Percentiles rank a stretch among this genome's conserved stretches.
phyloP scores from a whole-genome alignment of 148 eudicot species.

The Selenicereus undatus region DNA sequence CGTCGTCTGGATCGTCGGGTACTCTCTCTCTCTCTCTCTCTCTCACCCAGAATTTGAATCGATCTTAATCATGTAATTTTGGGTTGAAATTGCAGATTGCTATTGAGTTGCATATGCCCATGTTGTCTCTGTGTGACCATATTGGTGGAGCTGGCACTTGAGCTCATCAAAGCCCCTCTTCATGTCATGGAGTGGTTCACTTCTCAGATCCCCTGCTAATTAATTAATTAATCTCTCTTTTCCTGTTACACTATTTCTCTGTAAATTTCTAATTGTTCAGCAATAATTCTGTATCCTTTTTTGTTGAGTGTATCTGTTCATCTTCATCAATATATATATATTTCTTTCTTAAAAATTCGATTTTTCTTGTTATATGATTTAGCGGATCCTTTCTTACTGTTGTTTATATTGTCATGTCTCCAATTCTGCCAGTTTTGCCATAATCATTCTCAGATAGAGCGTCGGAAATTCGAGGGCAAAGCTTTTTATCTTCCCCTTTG shows the following conservation, averaged over 20 bases:
- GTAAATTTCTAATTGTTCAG: background rate
- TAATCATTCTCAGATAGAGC: background rate
- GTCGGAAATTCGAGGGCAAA: background rate
- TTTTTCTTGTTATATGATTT: background rate
- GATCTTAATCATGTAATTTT: background rate
- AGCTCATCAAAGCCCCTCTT: slow-evolving; percentile 62
- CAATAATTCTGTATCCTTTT: background rate
- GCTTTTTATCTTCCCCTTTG: background rate
- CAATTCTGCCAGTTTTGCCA: background rate
- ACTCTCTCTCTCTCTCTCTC: background rate
- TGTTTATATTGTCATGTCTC: background rate
- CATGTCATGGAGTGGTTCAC: slow-evolving; percentile 75
- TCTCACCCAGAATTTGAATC: too few relatives aligned
- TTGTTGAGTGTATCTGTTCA: slow-evolving; percentile 1
- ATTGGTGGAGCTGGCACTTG: slow-evolving; percentile 55
- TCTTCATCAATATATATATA: background rate
- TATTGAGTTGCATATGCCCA: slow-evolving; percentile 59
- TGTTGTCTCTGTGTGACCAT: slow-evolving; percentile 66
- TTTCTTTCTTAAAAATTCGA: background rate
- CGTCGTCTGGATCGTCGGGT: slow-evolving; percentile 62
- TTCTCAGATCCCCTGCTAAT: slow-evolving; percentile 52
- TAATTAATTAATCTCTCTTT: background rate
- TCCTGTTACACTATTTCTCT: background rate
- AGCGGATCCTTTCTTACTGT: background rate
- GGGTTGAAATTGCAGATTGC: slow-evolving; percentile 30